Evolutionary conservation across 345 rosid species (phyloP).

Genomic region (Salix udensis): DNA sequence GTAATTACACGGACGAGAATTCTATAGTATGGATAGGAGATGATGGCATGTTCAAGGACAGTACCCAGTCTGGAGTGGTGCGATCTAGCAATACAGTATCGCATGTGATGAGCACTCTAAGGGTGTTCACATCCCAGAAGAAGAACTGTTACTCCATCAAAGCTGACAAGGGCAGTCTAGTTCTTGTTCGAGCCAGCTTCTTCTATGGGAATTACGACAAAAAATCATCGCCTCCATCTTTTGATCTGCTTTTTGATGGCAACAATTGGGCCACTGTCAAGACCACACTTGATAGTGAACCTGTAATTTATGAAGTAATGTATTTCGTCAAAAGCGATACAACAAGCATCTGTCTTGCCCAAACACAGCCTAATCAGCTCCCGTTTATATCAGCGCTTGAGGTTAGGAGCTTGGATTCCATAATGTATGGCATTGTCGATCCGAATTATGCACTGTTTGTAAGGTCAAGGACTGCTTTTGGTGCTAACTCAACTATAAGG

Average conservation of each 20-base stretch:
- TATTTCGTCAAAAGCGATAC: slow-evolving; percentile 9
- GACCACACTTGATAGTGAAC: neutral
- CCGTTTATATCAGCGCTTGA: slow-evolving; percentile 34
- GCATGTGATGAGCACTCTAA: slow-evolving; percentile 18
- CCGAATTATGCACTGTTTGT: slow-evolving; percentile 13
- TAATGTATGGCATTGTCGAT: slow-evolving; percentile 9
- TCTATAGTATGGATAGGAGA: slow-evolving; percentile 21
- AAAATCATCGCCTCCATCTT: slow-evolving; percentile 18
- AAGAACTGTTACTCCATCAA: slow-evolving; percentile 24
- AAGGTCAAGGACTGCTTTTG: slow-evolving; percentile 2
- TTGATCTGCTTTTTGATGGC: slow-evolving; percentile 25
- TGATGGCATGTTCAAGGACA: neutral
- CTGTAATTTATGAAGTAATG: slow-evolving; percentile 7
- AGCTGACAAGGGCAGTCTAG: neutral
- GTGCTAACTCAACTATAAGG: slow-evolving; percentile 7
- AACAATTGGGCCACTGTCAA: slow-evolving; percentile 22
- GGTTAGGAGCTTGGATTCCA: slow-evolving; percentile 11
- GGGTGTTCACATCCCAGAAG: slow-evolving; percentile 20
- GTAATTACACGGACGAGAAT: slow-evolving; percentile 3
- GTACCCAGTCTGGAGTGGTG: neutral
- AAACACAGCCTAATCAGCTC: slow-evolving; percentile 20
- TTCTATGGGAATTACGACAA: slow-evolving; percentile 31
- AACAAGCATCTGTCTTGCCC: slow-evolving; percentile 25
- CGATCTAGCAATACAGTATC: neutral
- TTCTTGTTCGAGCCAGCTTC: slow-evolving; percentile 23